Evolutionary conservation across 192 early-diverging fungal genomes (phyloP), one percentile per base, ranked within the genome.

Genomic region (Chytriomyces sp.): DNA sequence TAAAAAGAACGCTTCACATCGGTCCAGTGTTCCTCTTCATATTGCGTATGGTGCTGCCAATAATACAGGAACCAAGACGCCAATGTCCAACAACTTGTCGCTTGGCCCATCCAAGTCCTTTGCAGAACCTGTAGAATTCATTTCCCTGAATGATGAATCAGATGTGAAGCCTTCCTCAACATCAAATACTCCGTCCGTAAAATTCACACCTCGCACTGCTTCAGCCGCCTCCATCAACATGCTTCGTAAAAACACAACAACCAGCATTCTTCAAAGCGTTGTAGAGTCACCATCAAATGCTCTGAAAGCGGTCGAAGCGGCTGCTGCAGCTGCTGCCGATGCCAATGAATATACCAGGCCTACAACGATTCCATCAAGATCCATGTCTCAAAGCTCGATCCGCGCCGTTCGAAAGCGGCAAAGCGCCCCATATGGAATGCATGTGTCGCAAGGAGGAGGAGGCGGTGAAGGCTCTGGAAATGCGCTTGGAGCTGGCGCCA

Each of bases 111-210:
- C 26, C 18, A 64, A 13, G 18, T 24, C 18, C 20, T 11, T 5
- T 11, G 23, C n/a, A 10, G 23, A 69, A 18, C 26, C 7, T 7
- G 10, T 5, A 26, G 68, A 69, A 69, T 69, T 69, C 13, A 16
- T 69, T 16, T 24, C 45, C 50, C 45, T 50, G 2, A 69, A 69
- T 20, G 68, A 69, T 46, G 66, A 67, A 69, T 13, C 35, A 13
- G 23, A 48, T 43, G 68, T 35, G 20, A 11, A 24, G 48, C 23
- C 49, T 69, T 43, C 53, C 53, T 3, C 53, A 20, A 0, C 16
- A 5, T 13, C 53, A 20, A n/a, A 13, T 13, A 20, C 53, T 57
- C 16, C 53, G 16, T 20, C 13, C 16, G 16, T 13, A 2, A 57
- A 57, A 5, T 57, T 57, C 3, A 69, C 68, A 9, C 48, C 68